Evolutionary conservation across 345 rosid genomes (phyloP).

Genomic region (Populus nigra): DNA sequence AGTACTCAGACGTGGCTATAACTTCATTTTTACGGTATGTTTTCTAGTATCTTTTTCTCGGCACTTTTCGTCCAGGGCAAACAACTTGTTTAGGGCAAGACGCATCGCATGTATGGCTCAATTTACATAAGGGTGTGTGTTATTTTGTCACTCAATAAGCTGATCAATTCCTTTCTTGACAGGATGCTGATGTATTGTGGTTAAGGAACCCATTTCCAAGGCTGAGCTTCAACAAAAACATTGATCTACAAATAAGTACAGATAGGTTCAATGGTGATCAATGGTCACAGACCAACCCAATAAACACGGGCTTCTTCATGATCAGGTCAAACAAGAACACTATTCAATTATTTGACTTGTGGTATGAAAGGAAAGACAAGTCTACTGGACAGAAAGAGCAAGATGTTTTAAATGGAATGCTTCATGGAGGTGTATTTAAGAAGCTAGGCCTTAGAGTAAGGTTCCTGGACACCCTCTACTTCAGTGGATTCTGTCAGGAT

Average conservation of each 20-base stretch:
- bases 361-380: constrained; percentile 59
- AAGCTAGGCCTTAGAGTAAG: constrained; percentile 42
- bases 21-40: constrained; percentile 68
- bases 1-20: constrained; percentile 64
- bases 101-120: background rate
- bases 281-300: constrained; percentile 28
- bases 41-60: background rate
- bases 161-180: background rate
- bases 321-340: constrained; percentile 66
- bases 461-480: constrained; percentile 50
- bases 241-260: constrained; percentile 69
- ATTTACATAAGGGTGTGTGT: background rate
- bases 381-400: constrained; percentile 65
- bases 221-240: constrained; percentile 34
- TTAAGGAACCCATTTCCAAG: constrained; percentile 53
- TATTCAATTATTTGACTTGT: constrained; percentile 48
- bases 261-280: constrained; percentile 39
- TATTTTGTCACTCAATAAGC: background rate
- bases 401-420: constrained; percentile 53
- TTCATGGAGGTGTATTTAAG: constrained; percentile 31
- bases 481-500: constrained; percentile 79
- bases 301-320: constrained; percentile 77
- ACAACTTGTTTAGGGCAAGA: background rate
- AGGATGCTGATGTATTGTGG: constrained; percentile 87
- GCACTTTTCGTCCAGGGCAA: too few relatives aligned